Percentiles rank a stretch among this genome's conserved stretches.
Evolutionary conservation across 352 stramenopile species (phyloP).

Genomic region (Pythium oligandrum): DNA sequence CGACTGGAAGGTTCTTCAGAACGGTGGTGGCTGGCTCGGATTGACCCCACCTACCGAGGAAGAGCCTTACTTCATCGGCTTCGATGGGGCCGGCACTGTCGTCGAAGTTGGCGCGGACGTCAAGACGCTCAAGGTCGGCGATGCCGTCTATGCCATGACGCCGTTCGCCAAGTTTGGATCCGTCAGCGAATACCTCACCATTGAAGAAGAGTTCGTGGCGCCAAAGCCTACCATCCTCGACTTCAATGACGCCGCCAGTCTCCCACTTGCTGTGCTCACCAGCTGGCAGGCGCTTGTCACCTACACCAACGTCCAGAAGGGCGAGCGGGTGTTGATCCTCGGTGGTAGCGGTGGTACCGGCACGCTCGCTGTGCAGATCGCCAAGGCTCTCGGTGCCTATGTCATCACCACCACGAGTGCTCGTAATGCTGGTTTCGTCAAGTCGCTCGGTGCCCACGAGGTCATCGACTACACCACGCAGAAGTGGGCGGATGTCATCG

Average conservation of each 20-base stretch:
- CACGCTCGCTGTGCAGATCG: slow-evolving; percentile 39
- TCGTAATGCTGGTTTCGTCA: slow-evolving; percentile 29
- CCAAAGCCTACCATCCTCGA: slow-evolving; percentile 35
- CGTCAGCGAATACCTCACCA: slow-evolving; percentile 23
- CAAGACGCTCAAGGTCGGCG: too few species aligned
- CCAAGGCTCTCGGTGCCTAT: too few species aligned
- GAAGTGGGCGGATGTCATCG: slow-evolving; percentile 36
- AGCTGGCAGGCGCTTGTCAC: slow-evolving; percentile 33
- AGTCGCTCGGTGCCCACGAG: slow-evolving; percentile 32
- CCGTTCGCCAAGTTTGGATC: slow-evolving; percentile 29
- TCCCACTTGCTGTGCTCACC: slow-evolving; percentile 29
- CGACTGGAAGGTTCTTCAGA: slow-evolving; percentile 19
- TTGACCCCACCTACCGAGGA: slow-evolving; percentile 15
- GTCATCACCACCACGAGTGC: slow-evolving; percentile 30
- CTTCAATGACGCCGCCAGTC: slow-evolving; percentile 33
- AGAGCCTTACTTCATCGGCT: slow-evolving; percentile 27
- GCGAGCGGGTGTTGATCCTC: slow-evolving; percentile 39
- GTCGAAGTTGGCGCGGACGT: too few species aligned
- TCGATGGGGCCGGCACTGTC: too few species aligned
- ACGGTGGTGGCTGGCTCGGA: slow-evolving; percentile 7
- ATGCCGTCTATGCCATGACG: too few species aligned
- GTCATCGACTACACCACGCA: slow-evolving; percentile 40
- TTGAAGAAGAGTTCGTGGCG: slow-evolving; percentile 32
- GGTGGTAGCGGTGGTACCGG: slow-evolving; percentile 33
- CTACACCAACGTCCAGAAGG: slow-evolving; percentile 32